phyloP scores from a whole-genome alignment of 2,329 filamentous ascomycete genomes.

The Exophiala xenobiotica region DNA sequence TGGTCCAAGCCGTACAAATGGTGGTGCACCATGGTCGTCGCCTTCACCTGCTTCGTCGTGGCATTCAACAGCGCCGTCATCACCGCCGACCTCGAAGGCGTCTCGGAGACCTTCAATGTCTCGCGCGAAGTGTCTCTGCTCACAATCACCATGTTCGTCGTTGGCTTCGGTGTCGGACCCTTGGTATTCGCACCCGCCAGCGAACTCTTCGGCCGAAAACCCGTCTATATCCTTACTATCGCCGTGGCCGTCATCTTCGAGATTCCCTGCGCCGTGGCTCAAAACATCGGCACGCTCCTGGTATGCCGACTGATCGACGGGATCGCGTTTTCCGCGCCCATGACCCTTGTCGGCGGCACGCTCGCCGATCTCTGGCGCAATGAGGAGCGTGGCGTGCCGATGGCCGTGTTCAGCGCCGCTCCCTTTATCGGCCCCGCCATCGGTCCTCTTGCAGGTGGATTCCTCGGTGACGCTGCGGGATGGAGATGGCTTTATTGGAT shows the following conservation, averaged over 20 bases:
- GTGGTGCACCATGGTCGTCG: constrained; percentile 75
- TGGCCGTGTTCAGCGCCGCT: constrained; percentile 81
- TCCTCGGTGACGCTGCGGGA: constrained; percentile 65
- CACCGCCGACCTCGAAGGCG: constrained; percentile 70
- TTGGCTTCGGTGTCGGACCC: constrained; percentile 78
- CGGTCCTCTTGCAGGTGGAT: constrained; percentile 75
- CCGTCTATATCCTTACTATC: constrained; percentile 70
- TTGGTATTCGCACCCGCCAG: constrained; percentile 77
- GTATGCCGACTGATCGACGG: constrained; percentile 76
- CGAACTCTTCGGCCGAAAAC: constrained; percentile 69
- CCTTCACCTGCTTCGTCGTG: constrained; percentile 71
- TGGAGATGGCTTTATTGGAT: constrained; percentile 91
- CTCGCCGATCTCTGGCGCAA: constrained; percentile 80
- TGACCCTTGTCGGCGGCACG: constrained; percentile 82
- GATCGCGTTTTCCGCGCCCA: constrained; percentile 80
- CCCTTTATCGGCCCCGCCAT: constrained; percentile 80
- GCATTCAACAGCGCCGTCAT: constrained; percentile 72
- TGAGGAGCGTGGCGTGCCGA: constrained; percentile 80
- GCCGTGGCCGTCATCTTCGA: constrained; percentile 73
- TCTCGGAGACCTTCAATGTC: constrained; percentile 63
- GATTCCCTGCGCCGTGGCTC: constrained; percentile 73
- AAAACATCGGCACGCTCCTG: constrained; percentile 74
- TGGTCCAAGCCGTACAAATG: constrained; percentile 68
- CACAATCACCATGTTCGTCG: constrained; percentile 72
- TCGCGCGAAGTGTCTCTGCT: constrained; percentile 71